phyloP scores from a whole-genome alignment of 192 early-diverging fungal species.

The Coemansia guatemalensis region DNA sequence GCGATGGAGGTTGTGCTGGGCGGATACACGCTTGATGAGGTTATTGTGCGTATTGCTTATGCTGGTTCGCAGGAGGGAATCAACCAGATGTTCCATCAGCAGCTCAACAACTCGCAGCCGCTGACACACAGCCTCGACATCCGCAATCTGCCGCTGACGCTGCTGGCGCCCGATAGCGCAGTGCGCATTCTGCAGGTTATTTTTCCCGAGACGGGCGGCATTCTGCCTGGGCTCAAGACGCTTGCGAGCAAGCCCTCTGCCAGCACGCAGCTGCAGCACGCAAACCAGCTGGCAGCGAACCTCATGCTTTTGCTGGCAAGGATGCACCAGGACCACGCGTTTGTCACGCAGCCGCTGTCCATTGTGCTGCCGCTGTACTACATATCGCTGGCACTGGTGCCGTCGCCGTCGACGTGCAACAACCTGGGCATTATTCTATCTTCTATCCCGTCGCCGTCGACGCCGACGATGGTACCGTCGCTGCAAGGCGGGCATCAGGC shows the following conservation, averaged over 20 bases:
- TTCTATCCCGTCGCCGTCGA: slow-evolving; percentile 62
- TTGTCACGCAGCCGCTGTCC: slow-evolving; percentile 58
- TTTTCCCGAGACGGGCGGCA: slow-evolving; percentile 62
- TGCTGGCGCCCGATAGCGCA: slow-evolving; percentile 66
- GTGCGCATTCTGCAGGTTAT: slow-evolving; percentile 57
- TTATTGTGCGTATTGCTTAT: slow-evolving; percentile 50
- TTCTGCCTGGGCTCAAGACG: slow-evolving; percentile 65
- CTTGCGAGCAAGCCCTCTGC: slow-evolving; percentile 46
- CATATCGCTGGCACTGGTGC: slow-evolving; percentile 71
- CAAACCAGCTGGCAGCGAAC: slow-evolving; percentile 46
- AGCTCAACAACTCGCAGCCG: slow-evolving; percentile 27
- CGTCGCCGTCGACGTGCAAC: slow-evolving; percentile 89
- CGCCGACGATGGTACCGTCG: slow-evolving; percentile 52
- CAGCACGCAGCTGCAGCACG: slow-evolving; percentile 48
- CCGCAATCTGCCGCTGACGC: slow-evolving; percentile 53
- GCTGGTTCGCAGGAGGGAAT: slow-evolving; percentile 40
- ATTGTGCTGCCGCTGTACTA: slow-evolving; percentile 84
- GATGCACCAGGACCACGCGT: slow-evolving; percentile 77
- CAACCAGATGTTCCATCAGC: slow-evolving; percentile 47
- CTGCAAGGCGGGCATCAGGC: slow-evolving; percentile 47
- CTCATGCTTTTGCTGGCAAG: slow-evolving; percentile 85
- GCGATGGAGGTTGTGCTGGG: slow-evolving; percentile 73
- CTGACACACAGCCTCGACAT: slow-evolving; percentile 28
- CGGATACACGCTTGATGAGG: slow-evolving; percentile 48
- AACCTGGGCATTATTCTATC: slow-evolving; percentile 83